These are phyloP conservation scores for Cladosporium sp. DNA, from an alignment of 2,329 filamentous ascomycete genomes.

Conservation along the genomic window DNA sequence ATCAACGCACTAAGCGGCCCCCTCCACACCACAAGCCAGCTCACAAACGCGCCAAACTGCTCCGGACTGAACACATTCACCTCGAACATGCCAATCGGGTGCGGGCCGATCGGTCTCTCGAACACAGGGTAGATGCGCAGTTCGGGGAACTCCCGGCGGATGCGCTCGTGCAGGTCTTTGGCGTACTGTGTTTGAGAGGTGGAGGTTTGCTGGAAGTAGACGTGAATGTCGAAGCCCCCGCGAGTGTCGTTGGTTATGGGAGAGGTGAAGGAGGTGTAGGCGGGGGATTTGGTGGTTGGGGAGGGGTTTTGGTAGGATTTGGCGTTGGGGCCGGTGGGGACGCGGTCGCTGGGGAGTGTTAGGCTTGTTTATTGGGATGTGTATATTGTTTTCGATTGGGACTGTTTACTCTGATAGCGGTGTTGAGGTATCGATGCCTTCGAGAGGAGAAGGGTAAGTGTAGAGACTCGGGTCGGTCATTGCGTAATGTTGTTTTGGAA, in stretches of 20 bases:
- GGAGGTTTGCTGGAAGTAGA: conserved; percentile 73
- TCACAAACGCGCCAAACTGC: conserved; percentile 85
- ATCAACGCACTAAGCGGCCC: conserved; percentile 77
- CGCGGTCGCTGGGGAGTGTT: conserved; percentile 20
- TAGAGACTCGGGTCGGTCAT: conserved; percentile 55
- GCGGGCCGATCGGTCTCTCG: conserved; percentile 76
- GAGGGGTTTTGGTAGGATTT: conserved; percentile 74
- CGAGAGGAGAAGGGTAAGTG: conserved; percentile 56
- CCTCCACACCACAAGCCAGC: conserved; percentile 80
- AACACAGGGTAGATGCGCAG: conserved; percentile 77
- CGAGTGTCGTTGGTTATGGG: conserved; percentile 66
- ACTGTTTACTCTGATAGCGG: conserved; percentile 46
- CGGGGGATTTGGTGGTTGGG: conserved; percentile 58
- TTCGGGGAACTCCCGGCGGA: conserved; percentile 83
- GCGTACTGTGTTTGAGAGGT: conserved; percentile 66
- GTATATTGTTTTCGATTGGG: background rate
- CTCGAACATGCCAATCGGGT: conserved; percentile 87
- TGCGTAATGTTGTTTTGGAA: conserved; percentile 1
- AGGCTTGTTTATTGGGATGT: background rate
- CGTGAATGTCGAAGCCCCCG: conserved; percentile 82
- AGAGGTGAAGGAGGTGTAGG: conserved; percentile 69
- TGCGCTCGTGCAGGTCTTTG: conserved; percentile 71
- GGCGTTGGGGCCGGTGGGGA: conserved; percentile 62
- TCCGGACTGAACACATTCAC: conserved; percentile 81
- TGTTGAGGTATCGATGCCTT: conserved; percentile 51